Base-by-base conservation (phyloP, 805 yeast genomes). In the Maudiozyma bulderi region DNA sequence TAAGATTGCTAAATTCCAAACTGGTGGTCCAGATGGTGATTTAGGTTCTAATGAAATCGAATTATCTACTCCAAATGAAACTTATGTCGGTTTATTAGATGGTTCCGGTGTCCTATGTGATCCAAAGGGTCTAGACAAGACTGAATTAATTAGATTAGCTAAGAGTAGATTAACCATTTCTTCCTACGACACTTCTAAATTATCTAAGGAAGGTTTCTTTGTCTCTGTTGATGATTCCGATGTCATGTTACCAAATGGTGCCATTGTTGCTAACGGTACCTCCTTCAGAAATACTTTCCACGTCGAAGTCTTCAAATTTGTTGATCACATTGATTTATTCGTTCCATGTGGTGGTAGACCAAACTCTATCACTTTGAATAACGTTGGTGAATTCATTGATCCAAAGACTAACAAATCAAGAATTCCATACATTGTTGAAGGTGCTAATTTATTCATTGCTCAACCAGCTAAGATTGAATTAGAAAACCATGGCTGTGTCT, bases 261-360 rank as follows among this genome's bases (percentile, higher is more conserved):
- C 64, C 11, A 68, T 77, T 37, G 79, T 93, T 34, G 76, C 86
- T 48, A 85, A 85, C 60, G 99, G 99, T 60, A 82, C 89, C 45
- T 77, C 82, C 15, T 93, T 90, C 74, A 81, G 99, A 72, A 93
- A 91, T 71, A 76, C 80, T 40, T 91, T 86, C 82, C 99, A 91
- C 66, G 74, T 87, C 56, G 78, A 81, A 56, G 65, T 84, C 51
- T 77, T 80, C 53, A 81, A 84, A 52, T 76, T 76, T 52, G 80
- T 79, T 60, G 76, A 78, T 43, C 75, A 76, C 33, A 75, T 89
- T 52, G 89, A 88, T 59, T 72, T 91, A 62, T 90, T 93, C 70
- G 97, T 90, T 41, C 99, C 99, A 50, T 91, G 99, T 70, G 99
- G 99, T 68, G 99, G 99, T 58, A 84, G 99, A 71, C 99, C 99